Percentiles rank a stretch among this genome's conserved stretches.
Conservation (phyloP, 106 monocot genomes). For the Iris macrosiphon region DNA sequence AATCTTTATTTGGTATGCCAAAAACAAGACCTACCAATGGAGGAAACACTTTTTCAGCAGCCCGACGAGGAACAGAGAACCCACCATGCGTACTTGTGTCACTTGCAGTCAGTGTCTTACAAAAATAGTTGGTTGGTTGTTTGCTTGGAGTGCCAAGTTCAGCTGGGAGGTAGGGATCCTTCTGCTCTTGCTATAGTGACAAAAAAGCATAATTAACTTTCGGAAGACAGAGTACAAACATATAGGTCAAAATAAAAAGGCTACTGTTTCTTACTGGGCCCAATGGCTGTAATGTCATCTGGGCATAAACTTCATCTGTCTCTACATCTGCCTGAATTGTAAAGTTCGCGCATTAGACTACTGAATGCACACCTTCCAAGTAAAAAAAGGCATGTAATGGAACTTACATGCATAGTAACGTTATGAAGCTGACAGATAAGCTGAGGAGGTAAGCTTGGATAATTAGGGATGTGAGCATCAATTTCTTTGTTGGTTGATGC, state of each 20-base stretch:
- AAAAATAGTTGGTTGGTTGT: conserved; percentile 89
- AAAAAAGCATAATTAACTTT: too few species aligned
- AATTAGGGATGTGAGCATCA: conserved; percentile 19
- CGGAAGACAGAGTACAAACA: not conserved
- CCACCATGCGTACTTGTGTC: conserved; percentile 83
- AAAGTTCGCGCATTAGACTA: not conserved
- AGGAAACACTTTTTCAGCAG: conserved; percentile 86
- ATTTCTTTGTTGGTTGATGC: conserved; percentile 19
- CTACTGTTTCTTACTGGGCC: conserved; percentile 39
- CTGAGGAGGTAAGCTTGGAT: conserved; percentile 15
- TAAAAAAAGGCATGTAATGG: not conserved
- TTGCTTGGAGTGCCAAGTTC: conserved; percentile 57
- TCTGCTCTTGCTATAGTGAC: conserved; percentile 59
- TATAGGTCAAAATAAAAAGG: not conserved
- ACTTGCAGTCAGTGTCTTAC: conserved; percentile 83
- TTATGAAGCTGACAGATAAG: conserved; percentile 65
- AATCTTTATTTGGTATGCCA: not conserved
- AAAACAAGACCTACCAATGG: conserved; percentile 32
- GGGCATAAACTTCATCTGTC: conserved; percentile 94
- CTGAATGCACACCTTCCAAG: not conserved
- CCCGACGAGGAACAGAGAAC: conserved; percentile 79
- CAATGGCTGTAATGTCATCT: conserved; percentile 92
- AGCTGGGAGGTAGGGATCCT: conserved; percentile 65
- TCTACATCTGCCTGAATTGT: conserved; percentile 78
- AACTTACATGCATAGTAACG: conserved; percentile 95